Evolutionary conservation across 1,284 basidiomycete genomes (phyloP), one percentile per base, ranked within the genome.

Genomic region (Mixia osmundae): DNA sequence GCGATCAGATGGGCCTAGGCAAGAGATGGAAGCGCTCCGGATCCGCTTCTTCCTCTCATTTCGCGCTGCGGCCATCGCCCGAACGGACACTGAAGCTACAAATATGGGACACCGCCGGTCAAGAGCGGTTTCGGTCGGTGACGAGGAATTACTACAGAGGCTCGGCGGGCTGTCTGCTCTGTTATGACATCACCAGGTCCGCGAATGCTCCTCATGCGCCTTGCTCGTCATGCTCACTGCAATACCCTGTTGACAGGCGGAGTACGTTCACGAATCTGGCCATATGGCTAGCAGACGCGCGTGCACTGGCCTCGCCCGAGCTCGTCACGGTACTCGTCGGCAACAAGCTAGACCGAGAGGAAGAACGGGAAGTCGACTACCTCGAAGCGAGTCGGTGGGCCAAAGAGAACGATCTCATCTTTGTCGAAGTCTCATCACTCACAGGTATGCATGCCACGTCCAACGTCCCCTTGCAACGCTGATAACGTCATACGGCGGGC

Each of bases 71-170:
- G n/a, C n/a, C n/a, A n/a, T n/a, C n/a, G n/a, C 31, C 40, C 24
- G 41, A 43, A 4, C 48, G 44, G 36, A 49, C 47, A 3, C 45
- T 53, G 27, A 53, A 52, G 20, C 37, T 53, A 2, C 51, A 91
- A 77, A 60, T 91, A 36, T 94, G 85, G 85, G 85, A 91, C 57
- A 91, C 83, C n/a, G 83, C 83, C 25, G 83, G 83, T 14, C 85
- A 91, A 59, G 85, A 91, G 57, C 67, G 85, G 43, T 91, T 91
- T 55, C 68, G 80, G 69, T 87, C 80, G n/a, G 89, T 97, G 11
- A 95, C 89, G 9, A 64, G 87, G 44, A 87, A 79, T 51, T 95
- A 97, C 57, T 95, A 95, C 57, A 71, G 89, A 36, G 85, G 85
- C 15, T 82, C 89, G 11, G 82, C 82, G 3, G 82, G 47, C 19